Conservation (phyloP, 2,329 filamentous ascomycete genomes). For the Nigrospora osmanthi region DNA sequence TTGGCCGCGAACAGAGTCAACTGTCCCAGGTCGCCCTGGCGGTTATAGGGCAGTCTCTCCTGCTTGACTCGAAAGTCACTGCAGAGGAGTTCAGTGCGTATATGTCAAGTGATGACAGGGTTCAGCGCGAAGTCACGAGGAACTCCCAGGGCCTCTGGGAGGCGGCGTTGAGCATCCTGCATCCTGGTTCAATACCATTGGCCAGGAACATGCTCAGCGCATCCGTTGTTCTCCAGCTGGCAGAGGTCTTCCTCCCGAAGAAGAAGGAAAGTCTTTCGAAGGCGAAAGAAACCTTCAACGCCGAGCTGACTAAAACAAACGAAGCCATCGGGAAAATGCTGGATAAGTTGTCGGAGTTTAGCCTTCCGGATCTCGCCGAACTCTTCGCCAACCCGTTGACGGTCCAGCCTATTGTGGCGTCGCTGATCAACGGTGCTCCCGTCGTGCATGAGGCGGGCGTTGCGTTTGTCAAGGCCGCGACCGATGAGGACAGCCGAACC, state of each 20-base stretch:
- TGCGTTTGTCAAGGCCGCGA: slow-evolving; percentile 76
- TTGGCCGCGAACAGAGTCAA: slow-evolving; percentile 39
- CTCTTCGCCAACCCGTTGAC: slow-evolving; percentile 62
- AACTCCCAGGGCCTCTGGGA: slow-evolving; percentile 76
- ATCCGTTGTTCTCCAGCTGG: slow-evolving; percentile 59
- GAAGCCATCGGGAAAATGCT: slow-evolving; percentile 65
- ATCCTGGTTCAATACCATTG: slow-evolving; percentile 60
- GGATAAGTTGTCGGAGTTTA: slow-evolving; percentile 72
- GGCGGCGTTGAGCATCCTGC: slow-evolving; percentile 60
- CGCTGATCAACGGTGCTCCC: slow-evolving; percentile 74
- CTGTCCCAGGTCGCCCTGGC: slow-evolving; percentile 49
- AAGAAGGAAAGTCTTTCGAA: slow-evolving; percentile 34
- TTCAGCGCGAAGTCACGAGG: slow-evolving; percentile 60
- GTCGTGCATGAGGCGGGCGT: slow-evolving; percentile 73
- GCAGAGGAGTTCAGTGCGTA: slow-evolving; percentile 62
- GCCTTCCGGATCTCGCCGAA: slow-evolving; percentile 56
- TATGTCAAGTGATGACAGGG: slow-evolving; percentile 41
- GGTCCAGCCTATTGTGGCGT: slow-evolving; percentile 67
- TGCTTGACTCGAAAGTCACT: slow-evolving; percentile 64
- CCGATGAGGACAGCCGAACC: slow-evolving; percentile 50
- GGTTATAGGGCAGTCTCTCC: slow-evolving; percentile 59
- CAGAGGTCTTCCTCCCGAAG: slow-evolving; percentile 63
- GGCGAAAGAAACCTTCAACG: slow-evolving; percentile 67
- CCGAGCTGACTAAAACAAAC: slow-evolving; percentile 49
- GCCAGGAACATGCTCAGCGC: slow-evolving; percentile 67